Percentiles rank a stretch among this genome's conserved stretches.
phyloP scores from a whole-genome alignment of 2,329 filamentous ascomycete genomes.

The Diaporthe eres region DNA sequence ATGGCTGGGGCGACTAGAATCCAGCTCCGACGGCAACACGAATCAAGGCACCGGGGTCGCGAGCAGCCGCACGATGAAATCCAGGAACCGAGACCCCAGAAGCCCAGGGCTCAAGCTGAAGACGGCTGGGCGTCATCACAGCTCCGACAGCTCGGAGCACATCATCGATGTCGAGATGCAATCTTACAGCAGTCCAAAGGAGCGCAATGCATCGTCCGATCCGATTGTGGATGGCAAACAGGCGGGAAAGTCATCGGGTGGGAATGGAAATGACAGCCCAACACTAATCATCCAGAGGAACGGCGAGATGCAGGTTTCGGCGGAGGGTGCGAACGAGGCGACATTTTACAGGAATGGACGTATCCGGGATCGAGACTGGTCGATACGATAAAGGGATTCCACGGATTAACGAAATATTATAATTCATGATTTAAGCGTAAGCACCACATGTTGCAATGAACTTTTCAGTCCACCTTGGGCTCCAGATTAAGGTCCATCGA shows the following conservation, averaged over 20 bases:
- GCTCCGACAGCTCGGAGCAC: slow-evolving; percentile 21
- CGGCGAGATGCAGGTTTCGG: neutral
- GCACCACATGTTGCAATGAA: neutral
- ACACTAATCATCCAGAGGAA: slow-evolving; percentile 27
- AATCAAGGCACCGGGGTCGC: neutral
- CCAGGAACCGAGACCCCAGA: neutral
- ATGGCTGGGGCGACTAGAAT: slow-evolving; percentile 18
- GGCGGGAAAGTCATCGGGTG: neutral
- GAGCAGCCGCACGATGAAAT: slow-evolving; percentile 12
- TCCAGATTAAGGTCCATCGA: neutral
- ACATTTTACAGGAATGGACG: neutral
- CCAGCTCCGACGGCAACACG: neutral
- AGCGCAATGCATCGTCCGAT: neutral
- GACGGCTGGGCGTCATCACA: neutral
- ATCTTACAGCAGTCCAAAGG: neutral
- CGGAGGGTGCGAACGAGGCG: neutral
- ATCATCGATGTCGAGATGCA: slow-evolving; percentile 26
- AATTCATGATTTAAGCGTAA: neutral
- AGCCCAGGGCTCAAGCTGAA: neutral
- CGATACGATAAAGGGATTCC: neutral
- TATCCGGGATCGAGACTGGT: neutral
- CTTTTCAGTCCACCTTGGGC: neutral
- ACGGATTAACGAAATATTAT: slow-evolving; percentile 2
- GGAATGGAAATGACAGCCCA: neutral
- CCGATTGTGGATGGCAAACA: too few relatives aligned